phyloP scores from a whole-genome alignment of 495 filamentous ascomycete genomes.

The Amphirosellinia nigrospora region DNA sequence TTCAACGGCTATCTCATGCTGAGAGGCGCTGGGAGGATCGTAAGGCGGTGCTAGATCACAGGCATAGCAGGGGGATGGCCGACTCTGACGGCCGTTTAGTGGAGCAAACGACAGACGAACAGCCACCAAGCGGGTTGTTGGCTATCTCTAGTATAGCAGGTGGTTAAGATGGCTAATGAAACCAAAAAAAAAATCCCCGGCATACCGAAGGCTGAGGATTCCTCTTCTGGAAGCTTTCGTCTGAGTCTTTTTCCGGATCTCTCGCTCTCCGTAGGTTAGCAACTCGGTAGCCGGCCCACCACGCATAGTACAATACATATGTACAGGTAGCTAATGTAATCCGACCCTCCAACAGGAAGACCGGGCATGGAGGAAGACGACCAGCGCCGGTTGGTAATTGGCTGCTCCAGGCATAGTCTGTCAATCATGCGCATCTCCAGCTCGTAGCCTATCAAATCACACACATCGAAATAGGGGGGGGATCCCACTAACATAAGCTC shows the following conservation, averaged over 20 bases:
- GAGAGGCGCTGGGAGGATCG: constrained; percentile 13
- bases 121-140: not conserved
- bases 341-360: constrained; percentile 5
- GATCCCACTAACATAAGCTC: not conserved
- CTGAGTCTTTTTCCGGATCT: not conserved
- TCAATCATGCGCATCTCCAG: not conserved
- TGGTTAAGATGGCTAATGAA: not conserved
- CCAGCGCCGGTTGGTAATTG: not conserved
- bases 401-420: not conserved
- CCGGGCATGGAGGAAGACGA: not conserved
- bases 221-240: constrained; percentile 13
- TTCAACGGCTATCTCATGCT: not conserved
- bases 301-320: not conserved
- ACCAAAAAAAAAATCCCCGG: too few species aligned
- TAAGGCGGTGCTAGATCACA: constrained; percentile 1
- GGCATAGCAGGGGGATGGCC: not conserved
- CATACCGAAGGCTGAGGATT: constrained; percentile 1
- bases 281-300: constrained; percentile 15
- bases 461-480: not conserved
- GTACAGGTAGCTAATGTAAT: not conserved
- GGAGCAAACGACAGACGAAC: constrained; percentile 1
- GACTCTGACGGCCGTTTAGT: not conserved
- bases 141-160: not conserved
- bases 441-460: constrained; percentile 24
- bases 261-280: constrained; percentile 19